Percentiles rank a stretch among this genome's conserved stretches.
phyloP scores from a whole-genome alignment of 768 basidiomycete genomes.

The Tylopilus rubrobrunneus region DNA sequence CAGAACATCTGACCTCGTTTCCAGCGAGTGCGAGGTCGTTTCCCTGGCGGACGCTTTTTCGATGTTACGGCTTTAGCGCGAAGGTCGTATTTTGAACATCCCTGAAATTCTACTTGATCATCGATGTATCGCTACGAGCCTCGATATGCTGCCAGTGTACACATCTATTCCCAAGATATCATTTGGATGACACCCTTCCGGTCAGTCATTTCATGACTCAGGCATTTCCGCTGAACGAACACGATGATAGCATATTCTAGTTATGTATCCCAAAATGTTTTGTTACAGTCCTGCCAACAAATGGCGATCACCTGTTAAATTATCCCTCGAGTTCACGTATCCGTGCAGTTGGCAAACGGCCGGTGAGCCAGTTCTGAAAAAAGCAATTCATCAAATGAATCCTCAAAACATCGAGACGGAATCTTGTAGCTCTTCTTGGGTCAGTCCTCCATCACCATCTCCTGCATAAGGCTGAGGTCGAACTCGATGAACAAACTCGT shows the following conservation, averaged over 20 bases:
- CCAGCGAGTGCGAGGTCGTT: slow-evolving; percentile 14
- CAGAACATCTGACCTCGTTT: neutral
- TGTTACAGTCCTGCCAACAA: too few species aligned
- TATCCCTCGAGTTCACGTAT: too few species aligned
- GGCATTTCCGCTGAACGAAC: neutral
- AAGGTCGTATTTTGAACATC: neutral
- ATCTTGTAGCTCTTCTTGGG: too few species aligned
- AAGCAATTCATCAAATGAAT: too few species aligned
- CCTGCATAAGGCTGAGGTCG: too few species aligned
- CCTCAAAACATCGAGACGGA: too few species aligned
- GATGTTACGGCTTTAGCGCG: slow-evolving; percentile 16
- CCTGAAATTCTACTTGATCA: neutral
- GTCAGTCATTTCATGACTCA: too few species aligned
- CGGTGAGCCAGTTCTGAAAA: too few species aligned
- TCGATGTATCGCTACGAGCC: slow-evolving; percentile 1
- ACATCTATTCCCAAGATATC: neutral
- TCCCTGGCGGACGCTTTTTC: slow-evolving; percentile 20
- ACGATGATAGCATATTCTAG: neutral
- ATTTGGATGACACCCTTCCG: neutral
- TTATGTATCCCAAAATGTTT: slow-evolving; percentile 5
- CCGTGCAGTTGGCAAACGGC: too few species aligned
- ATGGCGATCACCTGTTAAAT: neutral
- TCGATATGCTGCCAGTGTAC: slow-evolving; percentile 4
- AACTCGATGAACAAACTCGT: too few species aligned
- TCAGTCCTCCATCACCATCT: too few species aligned